Evolutionary conservation across 2,329 filamentous ascomycete genomes (phyloP).

Genomic region (Cladosporium oxysporum): DNA sequence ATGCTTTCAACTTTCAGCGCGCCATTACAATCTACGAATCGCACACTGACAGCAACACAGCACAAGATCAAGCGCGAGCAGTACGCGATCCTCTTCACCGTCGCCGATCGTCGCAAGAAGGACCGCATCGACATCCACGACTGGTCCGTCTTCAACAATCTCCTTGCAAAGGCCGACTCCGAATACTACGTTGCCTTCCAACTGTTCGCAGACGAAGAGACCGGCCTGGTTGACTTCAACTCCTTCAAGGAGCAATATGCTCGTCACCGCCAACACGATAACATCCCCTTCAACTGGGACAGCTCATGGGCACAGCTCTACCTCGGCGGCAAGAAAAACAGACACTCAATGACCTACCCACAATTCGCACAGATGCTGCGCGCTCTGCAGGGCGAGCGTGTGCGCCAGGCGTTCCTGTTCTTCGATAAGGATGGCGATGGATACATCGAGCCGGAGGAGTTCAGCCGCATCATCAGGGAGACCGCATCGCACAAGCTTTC

Average conservation of each 20-base stretch:
- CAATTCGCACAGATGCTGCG: conserved; percentile 99
- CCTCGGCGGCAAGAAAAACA: conserved; percentile 81
- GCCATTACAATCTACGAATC: neutral
- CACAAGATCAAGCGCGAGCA: conserved; percentile 98
- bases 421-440: conserved; percentile 92
- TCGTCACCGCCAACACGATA: conserved; percentile 80
- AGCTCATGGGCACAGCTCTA: conserved; percentile 96
- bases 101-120: conserved; percentile 76
- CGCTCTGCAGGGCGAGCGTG: conserved; percentile 91
- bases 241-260: conserved; percentile 84
- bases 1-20: neutral
- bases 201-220: conserved; percentile 84
- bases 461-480: conserved; percentile 93
- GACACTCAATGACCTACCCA: conserved; percentile 89
- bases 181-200: conserved; percentile 99
- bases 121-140: conserved; percentile 79
- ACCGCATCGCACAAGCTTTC: conserved; percentile 95
- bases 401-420: conserved; percentile 89
- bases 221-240: conserved; percentile 84
- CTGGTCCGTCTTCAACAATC: conserved; percentile 92
- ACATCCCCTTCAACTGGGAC: conserved; percentile 94
- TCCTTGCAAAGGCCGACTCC: conserved; percentile 89
- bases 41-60: conserved; percentile 50
- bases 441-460: conserved; percentile 93
- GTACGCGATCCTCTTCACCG: conserved; percentile 87